Conservation (phyloP, 768 basidiomycete species). For the Asterophora parasitica region DNA sequence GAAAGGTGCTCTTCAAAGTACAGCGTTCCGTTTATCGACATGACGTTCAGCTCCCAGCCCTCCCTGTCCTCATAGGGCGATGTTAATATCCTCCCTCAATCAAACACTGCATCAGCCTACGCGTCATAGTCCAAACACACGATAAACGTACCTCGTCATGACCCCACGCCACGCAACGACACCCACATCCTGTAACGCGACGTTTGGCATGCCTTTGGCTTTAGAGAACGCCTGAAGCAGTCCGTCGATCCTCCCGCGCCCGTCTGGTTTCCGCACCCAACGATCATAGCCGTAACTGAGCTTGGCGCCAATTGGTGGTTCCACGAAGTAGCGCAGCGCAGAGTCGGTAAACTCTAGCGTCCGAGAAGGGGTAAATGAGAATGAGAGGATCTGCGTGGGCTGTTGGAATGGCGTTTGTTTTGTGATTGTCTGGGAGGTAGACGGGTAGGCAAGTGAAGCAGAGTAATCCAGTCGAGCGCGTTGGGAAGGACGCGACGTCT, state of each 20-base stretch:
- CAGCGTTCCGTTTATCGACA: slow-evolving; percentile 63
- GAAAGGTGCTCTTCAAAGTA: slow-evolving; percentile 72
- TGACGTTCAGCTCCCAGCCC: slow-evolving; percentile 78
- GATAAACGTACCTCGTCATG: slow-evolving; percentile 64
- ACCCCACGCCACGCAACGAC: slow-evolving; percentile 77
- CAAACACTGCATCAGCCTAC: slow-evolving; percentile 15
- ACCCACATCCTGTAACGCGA: slow-evolving; percentile 37
- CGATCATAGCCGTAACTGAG: slow-evolving; percentile 68
- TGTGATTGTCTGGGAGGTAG: slow-evolving; percentile 11
- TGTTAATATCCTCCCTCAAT: slow-evolving; percentile 65
- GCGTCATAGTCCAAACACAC: neutral
- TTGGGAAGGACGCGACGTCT: neutral
- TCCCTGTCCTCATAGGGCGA: slow-evolving; percentile 82
- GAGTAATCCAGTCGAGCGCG: neutral
- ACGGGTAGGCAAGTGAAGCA: slow-evolving; percentile 17
- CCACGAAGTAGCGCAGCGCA: slow-evolving; percentile 65
- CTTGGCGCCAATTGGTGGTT: slow-evolving; percentile 62
- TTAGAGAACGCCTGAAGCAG: slow-evolving; percentile 56
- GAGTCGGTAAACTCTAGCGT: slow-evolving; percentile 61
- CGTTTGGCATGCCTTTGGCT: slow-evolving; percentile 26
- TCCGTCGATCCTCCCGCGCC: slow-evolving; percentile 61
- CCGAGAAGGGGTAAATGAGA: slow-evolving; percentile 61
- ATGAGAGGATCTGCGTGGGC: slow-evolving; percentile 62
- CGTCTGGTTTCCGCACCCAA: slow-evolving; percentile 66
- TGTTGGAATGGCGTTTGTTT: slow-evolving; percentile 55